Base-by-base conservation (phyloP, 2,329 filamentous ascomycete species). In the Exophiala bonariae region DNA sequence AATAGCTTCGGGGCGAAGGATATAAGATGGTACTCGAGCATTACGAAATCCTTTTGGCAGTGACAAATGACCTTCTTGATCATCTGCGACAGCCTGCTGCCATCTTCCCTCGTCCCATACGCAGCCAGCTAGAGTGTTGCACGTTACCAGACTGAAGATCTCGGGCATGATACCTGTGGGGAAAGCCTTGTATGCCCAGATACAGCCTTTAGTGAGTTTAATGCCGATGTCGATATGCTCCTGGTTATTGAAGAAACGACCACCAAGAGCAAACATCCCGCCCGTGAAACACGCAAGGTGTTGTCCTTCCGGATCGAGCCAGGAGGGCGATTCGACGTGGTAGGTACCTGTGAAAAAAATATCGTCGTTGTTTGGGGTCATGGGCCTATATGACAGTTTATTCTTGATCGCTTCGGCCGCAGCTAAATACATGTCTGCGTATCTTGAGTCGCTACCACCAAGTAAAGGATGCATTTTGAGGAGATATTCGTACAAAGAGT, bases 351-450 rank as follows among this genome's bases (percentile, higher is more conserved):
- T 50, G 41, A 74, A 69, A 3, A 71, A 66, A 23, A 74, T 61
- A 44, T 70, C 41, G 13, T 66, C 63, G 16, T 48, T 54, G 9
- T 34, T 16, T 11, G 45, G 49, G 17, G 82, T 79, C 81, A 92
- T 86, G 1, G 89, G 89, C 3, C 85, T 79, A 67, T 82, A 95
- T 46, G 95, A 79, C 8, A 95, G 75, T 65, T 86, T 78, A 54
- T 89, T 76, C 55, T 86, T 86, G 30, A 85, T 80, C 0, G 82
- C 81, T 4, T 84, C 78, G 20, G 83, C 78, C 2, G 82, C 79
- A 44, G 79, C 79, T 47, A 84, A 74, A 63, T 95, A 89, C 44
- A 49, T 47, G 14, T 77, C 77, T 51, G 77, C 74, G 65, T 95
- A 95, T 63, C 58, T 49, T 20, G 48, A 36, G 52, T 83, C 80